Evolutionary conservation across 2,329 filamentous ascomycete species (phyloP).

Genomic region (Fusarium torulosum): DNA sequence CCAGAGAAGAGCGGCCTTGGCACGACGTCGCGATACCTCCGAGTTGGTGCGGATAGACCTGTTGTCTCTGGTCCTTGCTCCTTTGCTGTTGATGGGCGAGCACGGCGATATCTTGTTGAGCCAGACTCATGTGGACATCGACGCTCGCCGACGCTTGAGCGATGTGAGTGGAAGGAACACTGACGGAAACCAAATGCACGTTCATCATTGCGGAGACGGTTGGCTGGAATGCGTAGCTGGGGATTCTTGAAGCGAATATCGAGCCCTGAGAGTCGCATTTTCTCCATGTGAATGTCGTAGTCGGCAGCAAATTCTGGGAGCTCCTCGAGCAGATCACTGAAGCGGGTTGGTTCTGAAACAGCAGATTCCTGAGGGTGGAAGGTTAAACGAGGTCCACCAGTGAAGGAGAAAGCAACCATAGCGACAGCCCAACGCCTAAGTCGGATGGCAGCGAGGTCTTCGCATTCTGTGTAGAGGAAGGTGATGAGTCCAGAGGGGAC

Average conservation of each 20-base stretch:
- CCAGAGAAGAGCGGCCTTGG: conserved; percentile 49
- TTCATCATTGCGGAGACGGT: conserved; percentile 67
- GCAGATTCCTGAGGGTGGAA: conserved; percentile 49
- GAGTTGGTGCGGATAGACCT: conserved; percentile 42
- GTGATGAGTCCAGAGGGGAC: conserved; percentile 64
- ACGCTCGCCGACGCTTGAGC: conserved; percentile 65
- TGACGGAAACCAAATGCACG: conserved; percentile 71
- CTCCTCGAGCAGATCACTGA: conserved; percentile 58
- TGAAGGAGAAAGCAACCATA: conserved; percentile 69
- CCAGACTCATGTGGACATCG: conserved; percentile 61
- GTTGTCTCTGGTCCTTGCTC: conserved; percentile 31
- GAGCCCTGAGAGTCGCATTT: conserved; percentile 64
- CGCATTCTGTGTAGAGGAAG: conserved; percentile 67
- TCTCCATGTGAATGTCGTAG: conserved; percentile 64
- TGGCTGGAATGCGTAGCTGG: conserved; percentile 68
- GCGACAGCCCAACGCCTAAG: conserved; percentile 71
- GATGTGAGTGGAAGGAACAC: conserved; percentile 71
- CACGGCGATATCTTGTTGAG: conserved; percentile 33
- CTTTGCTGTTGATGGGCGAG: conserved; percentile 12
- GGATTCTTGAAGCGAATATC: conserved; percentile 70
- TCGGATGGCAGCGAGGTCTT: conserved; percentile 62
- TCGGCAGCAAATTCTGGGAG: conserved; percentile 63
- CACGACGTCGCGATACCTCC: conserved; percentile 40
- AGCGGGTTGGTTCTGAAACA: conserved; percentile 51
- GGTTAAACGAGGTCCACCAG: conserved; percentile 52